Base-by-base conservation (phyloP, 2,329 filamentous ascomycete species). In the Chrysoporthe cubensis region DNA sequence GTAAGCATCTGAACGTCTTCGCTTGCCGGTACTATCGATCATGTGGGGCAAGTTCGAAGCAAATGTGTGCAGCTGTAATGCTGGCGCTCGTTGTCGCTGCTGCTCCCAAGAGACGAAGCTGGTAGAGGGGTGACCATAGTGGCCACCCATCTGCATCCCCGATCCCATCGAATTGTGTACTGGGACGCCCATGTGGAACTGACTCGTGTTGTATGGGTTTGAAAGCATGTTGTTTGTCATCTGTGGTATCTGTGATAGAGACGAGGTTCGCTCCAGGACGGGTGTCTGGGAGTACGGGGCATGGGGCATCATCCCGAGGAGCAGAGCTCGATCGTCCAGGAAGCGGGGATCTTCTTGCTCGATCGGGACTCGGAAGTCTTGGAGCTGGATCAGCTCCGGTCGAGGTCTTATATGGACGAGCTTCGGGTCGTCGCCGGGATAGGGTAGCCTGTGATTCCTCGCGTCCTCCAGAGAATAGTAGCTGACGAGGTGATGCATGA, bases 401-500 rank as follows among this genome's bases (percentile, higher is more conserved):
- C 90, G 86, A 14, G 89, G 88, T 7, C 81, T 77, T 42, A 90
- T 79, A 61, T 81, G 76, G 37, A 78, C 77, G 54, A 89, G 79
- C 26, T 76, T 77, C 0, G 84, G 80, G 67, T 88, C 84, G 65
- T 86, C 82, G 1, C 83, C 79, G 0, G 91, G 92, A 0, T 86
- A 85, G 40, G 76, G 80, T 13, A 95, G 82, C 18, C 76, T 78
- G n/a, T 85, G 83, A 58, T 83, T 81, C 72, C 88, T 84, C n/a
- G 94, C 91, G 75, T 97, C 93, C 6, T 92, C 88, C 13, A 95
- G 84, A 56, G 83, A 92, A 81, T 97, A 97, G 77, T 97, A 97
- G 18, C 91, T 94, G 52, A 97, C 93, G 63, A 97, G 81, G 74
- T 97, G 94, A 74, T 97, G 94, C 2, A 88, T 89, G 2, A 94